Percentiles rank a stretch among this genome's conserved stretches.
These are phyloP conservation scores for Irpex rosettiformis DNA, from an alignment of 1,284 basidiomycete species.

Conservation along the genomic window DNA sequence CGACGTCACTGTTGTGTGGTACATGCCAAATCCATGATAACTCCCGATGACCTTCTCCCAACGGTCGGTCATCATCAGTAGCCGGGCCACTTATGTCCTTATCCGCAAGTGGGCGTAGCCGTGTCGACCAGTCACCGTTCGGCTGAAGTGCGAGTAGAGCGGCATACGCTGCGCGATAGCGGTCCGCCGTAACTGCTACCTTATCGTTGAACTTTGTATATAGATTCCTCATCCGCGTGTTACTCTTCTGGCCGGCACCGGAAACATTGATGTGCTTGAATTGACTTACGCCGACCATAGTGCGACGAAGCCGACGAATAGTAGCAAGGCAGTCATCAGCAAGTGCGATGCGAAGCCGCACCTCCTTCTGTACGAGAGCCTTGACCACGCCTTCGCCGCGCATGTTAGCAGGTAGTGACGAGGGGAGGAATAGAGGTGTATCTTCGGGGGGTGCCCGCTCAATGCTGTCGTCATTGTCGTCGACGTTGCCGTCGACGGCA, in stretches of 20 bases:
- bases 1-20: background rate
- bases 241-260: slow-evolving; percentile 10
- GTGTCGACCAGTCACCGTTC: slow-evolving; percentile 2
- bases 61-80: slow-evolving; percentile 1
- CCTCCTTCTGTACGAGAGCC: slow-evolving; percentile 1
- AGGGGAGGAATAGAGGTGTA: slow-evolving; percentile 8
- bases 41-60: slow-evolving; percentile 7
- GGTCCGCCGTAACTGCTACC: background rate
- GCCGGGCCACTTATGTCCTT: slow-evolving; percentile 15
- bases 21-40: slow-evolving; percentile 17
- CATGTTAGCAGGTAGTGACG: background rate
- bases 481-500: background rate
- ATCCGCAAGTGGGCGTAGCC: background rate
- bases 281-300: background rate
- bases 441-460: background rate
- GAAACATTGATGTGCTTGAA: slow-evolving; percentile 9
- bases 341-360: slow-evolving; percentile 10
- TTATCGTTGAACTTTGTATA: slow-evolving; percentile 6
- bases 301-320: slow-evolving; percentile 10
- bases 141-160: slow-evolving; percentile 11
- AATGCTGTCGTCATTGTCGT: background rate
- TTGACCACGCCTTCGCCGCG: slow-evolving; percentile 21
- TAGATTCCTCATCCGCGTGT: slow-evolving; percentile 11
- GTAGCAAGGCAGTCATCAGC: slow-evolving; percentile 13
- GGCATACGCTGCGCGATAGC: slow-evolving; percentile 12